Conservation (phyloP, 1,284 basidiomycete genomes). For the Cryptococcus jaspeensis region DNA sequence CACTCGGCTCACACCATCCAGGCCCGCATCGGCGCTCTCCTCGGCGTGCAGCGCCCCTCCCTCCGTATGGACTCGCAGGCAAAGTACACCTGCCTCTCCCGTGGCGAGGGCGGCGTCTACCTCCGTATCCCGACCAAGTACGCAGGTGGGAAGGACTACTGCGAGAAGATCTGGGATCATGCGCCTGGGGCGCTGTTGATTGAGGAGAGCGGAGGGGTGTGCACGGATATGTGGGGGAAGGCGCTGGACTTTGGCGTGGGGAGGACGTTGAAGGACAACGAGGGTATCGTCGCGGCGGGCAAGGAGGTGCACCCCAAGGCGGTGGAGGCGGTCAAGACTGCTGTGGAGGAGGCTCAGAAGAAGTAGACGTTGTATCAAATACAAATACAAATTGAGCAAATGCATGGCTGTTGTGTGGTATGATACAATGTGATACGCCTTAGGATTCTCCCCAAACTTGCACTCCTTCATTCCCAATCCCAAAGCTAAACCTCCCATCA, state of each 20-base stretch:
- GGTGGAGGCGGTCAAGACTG: conserved; percentile 72
- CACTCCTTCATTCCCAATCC: conserved; percentile 31
- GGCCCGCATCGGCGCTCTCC: conserved; percentile 66
- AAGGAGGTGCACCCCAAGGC: conserved; percentile 66
- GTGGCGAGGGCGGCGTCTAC: conserved; percentile 88
- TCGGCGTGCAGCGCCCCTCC: conserved; percentile 64
- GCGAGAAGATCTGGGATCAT: conserved; percentile 96
- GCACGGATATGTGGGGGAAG: conserved; percentile 77
- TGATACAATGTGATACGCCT: not conserved
- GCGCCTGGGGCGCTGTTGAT: conserved; percentile 83
- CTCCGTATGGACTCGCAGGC: conserved; percentile 97
- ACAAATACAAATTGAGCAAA: not conserved
- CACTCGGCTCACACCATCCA: conserved; percentile 88
- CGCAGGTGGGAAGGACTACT: conserved; percentile 65
- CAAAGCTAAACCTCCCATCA: conserved; percentile 32
- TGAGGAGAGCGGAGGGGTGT: conserved; percentile 82
- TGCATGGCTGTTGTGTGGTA: not conserved
- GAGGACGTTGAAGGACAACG: conserved; percentile 79
- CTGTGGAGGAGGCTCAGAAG: conserved; percentile 55
- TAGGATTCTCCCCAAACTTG: conserved; percentile 20
- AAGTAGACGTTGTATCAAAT: not conserved
- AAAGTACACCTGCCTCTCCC: conserved; percentile 84
- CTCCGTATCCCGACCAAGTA: conserved; percentile 77
- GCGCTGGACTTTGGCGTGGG: conserved; percentile 84
- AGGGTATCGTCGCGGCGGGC: conserved; percentile 77